phyloP scores from a whole-genome alignment of 805 yeast genomes.

The Sugiyamaella boreocaroliniensis region DNA sequence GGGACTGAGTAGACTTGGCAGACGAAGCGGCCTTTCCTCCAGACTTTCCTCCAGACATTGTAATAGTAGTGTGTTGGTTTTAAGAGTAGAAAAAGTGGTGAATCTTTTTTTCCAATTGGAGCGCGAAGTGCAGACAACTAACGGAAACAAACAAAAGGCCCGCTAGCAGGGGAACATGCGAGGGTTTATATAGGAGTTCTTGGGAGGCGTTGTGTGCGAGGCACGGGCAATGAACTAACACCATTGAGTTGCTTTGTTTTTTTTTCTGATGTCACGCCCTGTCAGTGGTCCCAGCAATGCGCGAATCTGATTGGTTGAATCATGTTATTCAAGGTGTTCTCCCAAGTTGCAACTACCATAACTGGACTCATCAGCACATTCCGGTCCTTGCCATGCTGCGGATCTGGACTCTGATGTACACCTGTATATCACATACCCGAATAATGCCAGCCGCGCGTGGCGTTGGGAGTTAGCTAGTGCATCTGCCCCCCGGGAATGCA shows the following conservation, averaged over 20 bases:
- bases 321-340: not conserved
- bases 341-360: not conserved
- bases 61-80: slow-evolving; percentile 12
- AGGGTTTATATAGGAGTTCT: slow-evolving; percentile 3
- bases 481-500: not conserved
- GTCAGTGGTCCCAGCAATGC: not conserved
- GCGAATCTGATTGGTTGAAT: not conserved
- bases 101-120: slow-evolving; percentile 20
- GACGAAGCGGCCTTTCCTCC: slow-evolving; percentile 93
- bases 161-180: slow-evolving; percentile 4
- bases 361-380: not conserved
- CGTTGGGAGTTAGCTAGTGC: not conserved
- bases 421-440: not conserved
- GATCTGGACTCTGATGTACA: not conserved
- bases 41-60: slow-evolving; percentile 75
- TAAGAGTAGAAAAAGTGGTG: slow-evolving; percentile 13
- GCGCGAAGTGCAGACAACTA: slow-evolving; percentile 12
- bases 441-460: not conserved
- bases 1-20: slow-evolving; percentile 93
- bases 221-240: not conserved
- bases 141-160: slow-evolving; percentile 17
- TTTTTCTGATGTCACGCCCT: no score
- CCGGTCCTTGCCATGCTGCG: not conserved
- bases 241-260: no score
- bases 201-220: not conserved